Conservation (phyloP, 2,329 filamentous ascomycete species). For the Pseudocercospora crystallina region DNA sequence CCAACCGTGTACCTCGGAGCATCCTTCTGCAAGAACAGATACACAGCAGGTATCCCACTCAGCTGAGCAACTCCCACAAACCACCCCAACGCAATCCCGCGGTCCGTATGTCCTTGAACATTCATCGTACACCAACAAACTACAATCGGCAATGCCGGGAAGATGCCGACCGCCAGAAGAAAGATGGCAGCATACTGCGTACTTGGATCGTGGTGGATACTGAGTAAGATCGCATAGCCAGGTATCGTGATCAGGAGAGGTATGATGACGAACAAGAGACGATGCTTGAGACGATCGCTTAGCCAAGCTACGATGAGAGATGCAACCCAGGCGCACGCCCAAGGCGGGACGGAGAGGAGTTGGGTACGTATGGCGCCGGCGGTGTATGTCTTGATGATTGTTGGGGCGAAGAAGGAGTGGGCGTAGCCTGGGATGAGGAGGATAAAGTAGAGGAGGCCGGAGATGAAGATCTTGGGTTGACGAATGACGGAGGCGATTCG, state of each 20-base stretch:
- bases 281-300: slow-evolving; percentile 70
- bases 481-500: slow-evolving; percentile 46
- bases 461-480: slow-evolving; percentile 77
- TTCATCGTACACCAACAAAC: no score
- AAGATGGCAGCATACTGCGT: slow-evolving; percentile 51
- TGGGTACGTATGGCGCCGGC: slow-evolving; percentile 19
- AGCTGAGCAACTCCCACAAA: no score
- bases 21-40: no score
- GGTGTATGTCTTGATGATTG: slow-evolving; percentile 65
- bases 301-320: slow-evolving; percentile 70
- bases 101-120: no score
- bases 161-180: slow-evolving; percentile 20
- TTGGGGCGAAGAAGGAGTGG: slow-evolving; percentile 56
- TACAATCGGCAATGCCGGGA: slow-evolving; percentile 55
- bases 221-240: slow-evolving; percentile 78
- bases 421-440: slow-evolving; percentile 29
- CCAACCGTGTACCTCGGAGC: no score
- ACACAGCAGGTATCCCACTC: no score
- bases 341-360: slow-evolving; percentile 68
- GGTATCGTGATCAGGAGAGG: slow-evolving; percentile 68
- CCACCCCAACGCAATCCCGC: no score
- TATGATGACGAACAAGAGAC: slow-evolving; percentile 77
- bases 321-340: slow-evolving; percentile 67
- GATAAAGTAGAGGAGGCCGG: slow-evolving; percentile 72
- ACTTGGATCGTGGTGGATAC: slow-evolving; percentile 55